These are phyloP conservation scores for Fraxinus pennsylvanica DNA, from an alignment of 257 asterid species.

Conservation along the genomic window DNA sequence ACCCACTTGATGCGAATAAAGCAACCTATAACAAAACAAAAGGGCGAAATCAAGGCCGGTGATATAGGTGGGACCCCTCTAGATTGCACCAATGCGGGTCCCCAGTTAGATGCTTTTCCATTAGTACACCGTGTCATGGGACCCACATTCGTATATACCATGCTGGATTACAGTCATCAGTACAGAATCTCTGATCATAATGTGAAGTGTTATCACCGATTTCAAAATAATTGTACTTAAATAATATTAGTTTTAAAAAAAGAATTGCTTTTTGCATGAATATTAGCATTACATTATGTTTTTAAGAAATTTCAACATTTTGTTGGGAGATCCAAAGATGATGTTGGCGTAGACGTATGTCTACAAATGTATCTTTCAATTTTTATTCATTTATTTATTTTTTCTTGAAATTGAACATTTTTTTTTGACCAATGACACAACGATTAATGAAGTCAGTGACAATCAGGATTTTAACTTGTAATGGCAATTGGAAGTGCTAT, in stretches of 20 bases:
- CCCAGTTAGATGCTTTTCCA: constrained; percentile 34
- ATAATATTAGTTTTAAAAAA: not conserved
- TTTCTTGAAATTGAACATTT: too few relatives aligned
- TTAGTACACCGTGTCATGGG: constrained; percentile 43
- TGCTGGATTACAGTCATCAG: constrained; percentile 50
- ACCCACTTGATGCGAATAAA: not conserved
- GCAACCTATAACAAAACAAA: not conserved
- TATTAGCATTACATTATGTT: not conserved
- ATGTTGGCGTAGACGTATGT: not conserved
- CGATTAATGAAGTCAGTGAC: too few relatives aligned
- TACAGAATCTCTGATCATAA: not conserved
- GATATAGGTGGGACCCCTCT: constrained; percentile 29
- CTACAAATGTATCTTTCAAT: too few relatives aligned
- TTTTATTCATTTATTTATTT: too few relatives aligned
- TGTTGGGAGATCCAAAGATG: not conserved
- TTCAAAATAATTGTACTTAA: not conserved
- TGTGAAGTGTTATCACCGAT: not conserved
- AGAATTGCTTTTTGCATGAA: not conserved
- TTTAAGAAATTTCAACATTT: not conserved
- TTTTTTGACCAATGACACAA: too few relatives aligned
- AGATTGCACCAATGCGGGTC: constrained; percentile 34
- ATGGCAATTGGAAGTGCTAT: too few relatives aligned
- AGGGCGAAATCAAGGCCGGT: constrained; percentile 21
- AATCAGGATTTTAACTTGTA: too few relatives aligned
- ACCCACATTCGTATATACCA: constrained; percentile 44